Evolutionary conservation across 495 filamentous ascomycete species (phyloP).

Genomic region (Aspergillus ellipticus): DNA sequence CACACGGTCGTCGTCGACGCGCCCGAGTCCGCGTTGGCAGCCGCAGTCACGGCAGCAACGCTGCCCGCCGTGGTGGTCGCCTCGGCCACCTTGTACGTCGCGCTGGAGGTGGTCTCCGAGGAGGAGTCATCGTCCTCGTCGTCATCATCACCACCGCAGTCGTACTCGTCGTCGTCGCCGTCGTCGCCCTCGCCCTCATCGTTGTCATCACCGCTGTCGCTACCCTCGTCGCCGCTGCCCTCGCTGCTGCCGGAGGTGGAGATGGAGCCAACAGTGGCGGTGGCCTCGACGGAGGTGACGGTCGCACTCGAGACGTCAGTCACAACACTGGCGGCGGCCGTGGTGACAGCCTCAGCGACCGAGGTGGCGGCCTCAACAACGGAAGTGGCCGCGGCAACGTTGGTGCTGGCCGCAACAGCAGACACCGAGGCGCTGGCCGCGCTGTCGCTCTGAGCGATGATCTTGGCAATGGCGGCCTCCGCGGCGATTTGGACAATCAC

Average conservation of each 20-base stretch:
- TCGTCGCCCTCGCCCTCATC: neutral
- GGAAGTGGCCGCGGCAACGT: neutral
- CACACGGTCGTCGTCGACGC: neutral
- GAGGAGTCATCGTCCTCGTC: neutral
- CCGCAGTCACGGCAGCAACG: neutral
- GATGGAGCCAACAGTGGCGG: neutral
- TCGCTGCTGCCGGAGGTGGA: neutral
- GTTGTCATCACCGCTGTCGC: too few species aligned
- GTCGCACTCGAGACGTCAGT: neutral
- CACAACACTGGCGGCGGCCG: neutral
- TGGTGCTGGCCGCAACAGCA: neutral
- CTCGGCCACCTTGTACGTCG: neutral
- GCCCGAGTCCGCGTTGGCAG: neutral
- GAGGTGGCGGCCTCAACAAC: neutral
- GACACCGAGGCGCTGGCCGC: neutral
- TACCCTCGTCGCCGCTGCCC: neutral
- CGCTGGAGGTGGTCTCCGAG: neutral
- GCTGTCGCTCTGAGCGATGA: conserved; percentile 11
- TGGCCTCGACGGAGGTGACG: neutral
- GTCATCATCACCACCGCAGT: neutral
- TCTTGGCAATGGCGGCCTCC: conserved; percentile 29
- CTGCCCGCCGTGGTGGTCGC: neutral
- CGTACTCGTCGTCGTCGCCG: neutral
- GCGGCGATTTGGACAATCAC: conserved; percentile 35
- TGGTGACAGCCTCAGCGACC: neutral